Percentiles rank a stretch among this genome's conserved stretches.
These are phyloP conservation scores for Phytophthora tentaculata DNA, from an alignment of 352 stramenopile genomes.

Conservation along the genomic window DNA sequence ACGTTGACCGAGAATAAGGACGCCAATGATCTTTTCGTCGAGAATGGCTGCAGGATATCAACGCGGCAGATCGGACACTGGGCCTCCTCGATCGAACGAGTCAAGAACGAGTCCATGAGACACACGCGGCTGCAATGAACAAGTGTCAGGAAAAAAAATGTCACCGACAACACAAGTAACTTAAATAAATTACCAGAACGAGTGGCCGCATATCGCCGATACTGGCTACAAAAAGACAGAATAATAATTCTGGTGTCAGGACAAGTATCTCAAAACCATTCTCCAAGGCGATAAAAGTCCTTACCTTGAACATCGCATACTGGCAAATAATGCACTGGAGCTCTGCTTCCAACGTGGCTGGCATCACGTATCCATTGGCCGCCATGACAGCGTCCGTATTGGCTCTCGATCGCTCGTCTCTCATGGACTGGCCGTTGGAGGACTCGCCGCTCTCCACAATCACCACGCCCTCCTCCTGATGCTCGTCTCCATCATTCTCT, in stretches of 20 bases:
- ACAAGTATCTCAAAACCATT: background rate
- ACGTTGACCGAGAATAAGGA: constrained; percentile 68
- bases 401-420: constrained; percentile 21
- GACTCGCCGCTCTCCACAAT: constrained; percentile 3
- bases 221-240: constrained; percentile 39
- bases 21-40: constrained; percentile 22
- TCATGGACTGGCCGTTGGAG: background rate
- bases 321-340: constrained; percentile 68
- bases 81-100: constrained; percentile 49
- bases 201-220: constrained; percentile 54
- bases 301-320: constrained; percentile 59
- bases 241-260: background rate
- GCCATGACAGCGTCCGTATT: constrained; percentile 25
- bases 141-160: constrained; percentile 5
- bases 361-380: constrained; percentile 26
- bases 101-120: constrained; percentile 56
- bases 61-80: constrained; percentile 57
- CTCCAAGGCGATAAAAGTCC: background rate
- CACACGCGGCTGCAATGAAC: constrained; percentile 47
- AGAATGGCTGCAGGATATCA: constrained; percentile 42
- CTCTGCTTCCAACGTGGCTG: constrained; percentile 37
- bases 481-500: background rate
- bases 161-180: background rate
- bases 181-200: constrained; percentile 48
- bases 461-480: constrained; percentile 15